Evolutionary conservation across 441 rosid species (phyloP).

Genomic region (Gossypium schwendimanii): DNA sequence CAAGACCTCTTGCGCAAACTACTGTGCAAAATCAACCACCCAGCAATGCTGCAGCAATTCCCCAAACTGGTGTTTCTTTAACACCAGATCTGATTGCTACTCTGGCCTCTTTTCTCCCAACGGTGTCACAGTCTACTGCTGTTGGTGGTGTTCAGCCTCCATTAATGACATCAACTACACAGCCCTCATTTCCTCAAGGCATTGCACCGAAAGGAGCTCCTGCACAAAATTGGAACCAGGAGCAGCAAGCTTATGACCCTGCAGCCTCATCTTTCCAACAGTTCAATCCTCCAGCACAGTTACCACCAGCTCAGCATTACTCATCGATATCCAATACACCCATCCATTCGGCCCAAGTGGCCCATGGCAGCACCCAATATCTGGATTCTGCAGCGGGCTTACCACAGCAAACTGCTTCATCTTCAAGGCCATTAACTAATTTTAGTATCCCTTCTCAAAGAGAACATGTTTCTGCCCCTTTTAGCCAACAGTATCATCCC

Average conservation of each 20-base stretch:
- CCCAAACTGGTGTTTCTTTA: constrained; percentile 56
- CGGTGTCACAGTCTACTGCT: constrained; percentile 35
- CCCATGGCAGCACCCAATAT: constrained; percentile 31
- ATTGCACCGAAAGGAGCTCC: constrained; percentile 30
- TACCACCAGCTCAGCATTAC: constrained; percentile 45
- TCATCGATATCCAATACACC: constrained; percentile 33
- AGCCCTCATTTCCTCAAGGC: constrained; percentile 30
- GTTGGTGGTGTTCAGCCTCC: constrained; percentile 40
- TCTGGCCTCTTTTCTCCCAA: constrained; percentile 62
- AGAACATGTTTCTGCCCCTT: constrained; percentile 49
- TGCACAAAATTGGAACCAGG: constrained; percentile 50
- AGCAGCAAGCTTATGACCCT: constrained; percentile 36
- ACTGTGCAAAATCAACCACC: constrained; percentile 20
- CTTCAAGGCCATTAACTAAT: constrained; percentile 36
- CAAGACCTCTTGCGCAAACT: constrained; percentile 34
- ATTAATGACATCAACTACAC: constrained; percentile 32
- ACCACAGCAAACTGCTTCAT: constrained; percentile 38
- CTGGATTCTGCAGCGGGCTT: constrained; percentile 37
- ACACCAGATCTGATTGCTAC: constrained; percentile 85
- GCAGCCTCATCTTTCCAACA: constrained; percentile 42
- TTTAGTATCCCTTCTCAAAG: constrained; percentile 40
- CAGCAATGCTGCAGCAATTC: constrained; percentile 22
- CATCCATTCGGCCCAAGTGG: constrained; percentile 36
- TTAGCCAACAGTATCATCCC: constrained; percentile 49
- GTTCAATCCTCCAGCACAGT: constrained; percentile 33